phyloP scores from a whole-genome alignment of 2,329 filamentous ascomycete species.

The Trichophyton mentagrophytes region DNA sequence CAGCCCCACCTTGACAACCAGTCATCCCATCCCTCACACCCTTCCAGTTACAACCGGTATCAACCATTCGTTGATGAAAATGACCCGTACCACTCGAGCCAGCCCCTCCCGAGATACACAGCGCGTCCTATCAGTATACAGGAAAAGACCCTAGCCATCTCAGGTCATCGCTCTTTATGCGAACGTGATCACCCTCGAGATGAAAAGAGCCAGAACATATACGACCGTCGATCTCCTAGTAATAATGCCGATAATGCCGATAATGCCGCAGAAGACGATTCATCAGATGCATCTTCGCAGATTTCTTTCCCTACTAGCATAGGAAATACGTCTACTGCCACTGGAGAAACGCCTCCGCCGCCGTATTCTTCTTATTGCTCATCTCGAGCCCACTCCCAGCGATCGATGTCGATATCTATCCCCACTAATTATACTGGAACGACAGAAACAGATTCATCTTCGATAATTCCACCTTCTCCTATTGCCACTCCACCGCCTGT shows the following conservation, averaged over 20 bases:
- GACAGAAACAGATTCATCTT: slow-evolving; percentile 6
- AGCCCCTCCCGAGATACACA: slow-evolving; percentile 31
- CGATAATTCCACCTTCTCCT: slow-evolving; percentile 7
- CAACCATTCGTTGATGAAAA: slow-evolving; percentile 13
- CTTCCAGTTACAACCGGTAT: not conserved
- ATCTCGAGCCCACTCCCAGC: slow-evolving; percentile 21
- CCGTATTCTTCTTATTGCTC: slow-evolving; percentile 27
- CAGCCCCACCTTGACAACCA: not conserved
- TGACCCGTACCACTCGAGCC: slow-evolving; percentile 22
- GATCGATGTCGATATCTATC: slow-evolving; percentile 20
- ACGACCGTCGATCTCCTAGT: slow-evolving; percentile 8
- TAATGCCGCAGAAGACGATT: slow-evolving; percentile 17
- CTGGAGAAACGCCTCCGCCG: slow-evolving; percentile 31
- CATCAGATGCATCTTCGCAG: slow-evolving; percentile 29
- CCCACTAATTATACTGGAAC: slow-evolving; percentile 16
- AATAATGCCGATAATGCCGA: slow-evolving; percentile 13
- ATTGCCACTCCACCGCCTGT: slow-evolving; percentile 21
- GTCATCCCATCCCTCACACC: not conserved
- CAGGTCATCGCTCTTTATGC: slow-evolving; percentile 1
- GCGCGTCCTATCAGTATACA: slow-evolving; percentile 26
- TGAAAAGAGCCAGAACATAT: slow-evolving; percentile 11
- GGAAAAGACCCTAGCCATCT: slow-evolving; percentile 27
- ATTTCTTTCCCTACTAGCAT: slow-evolving; percentile 33
- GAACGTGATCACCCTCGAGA: not conserved
- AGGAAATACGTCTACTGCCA: slow-evolving; percentile 34